Percentiles rank a stretch among this genome's conserved stretches.
These are phyloP conservation scores for Xerocomellus intermedius DNA, from an alignment of 768 basidiomycete species.

Conservation along the genomic window DNA sequence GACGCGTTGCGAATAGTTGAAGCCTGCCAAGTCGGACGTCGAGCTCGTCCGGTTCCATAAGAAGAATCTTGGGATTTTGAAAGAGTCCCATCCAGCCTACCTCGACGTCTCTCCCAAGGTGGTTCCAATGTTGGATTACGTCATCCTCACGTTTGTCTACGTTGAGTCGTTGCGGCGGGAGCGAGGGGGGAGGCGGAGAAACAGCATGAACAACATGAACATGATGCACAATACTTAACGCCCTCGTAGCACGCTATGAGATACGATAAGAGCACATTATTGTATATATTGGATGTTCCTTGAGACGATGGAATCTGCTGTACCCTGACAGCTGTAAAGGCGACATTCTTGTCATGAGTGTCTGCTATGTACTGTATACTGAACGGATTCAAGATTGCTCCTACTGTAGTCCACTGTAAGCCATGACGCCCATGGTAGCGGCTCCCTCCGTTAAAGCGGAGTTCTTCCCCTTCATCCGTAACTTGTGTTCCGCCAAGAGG, in stretches of 20 bases:
- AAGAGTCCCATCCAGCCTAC: slow-evolving; percentile 22
- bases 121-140: slow-evolving; percentile 23
- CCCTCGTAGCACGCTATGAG: too few relatives aligned
- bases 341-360: neutral
- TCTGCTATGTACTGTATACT: neutral
- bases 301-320: neutral
- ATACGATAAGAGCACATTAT: neutral
- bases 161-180: slow-evolving; percentile 19
- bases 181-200: neutral
- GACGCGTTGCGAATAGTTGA: slow-evolving; percentile 13
- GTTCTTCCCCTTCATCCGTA: too few relatives aligned
- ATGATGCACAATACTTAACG: neutral
- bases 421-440: neutral
- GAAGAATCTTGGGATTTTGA: slow-evolving; percentile 23
- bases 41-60: slow-evolving; percentile 25
- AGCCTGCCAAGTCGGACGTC: slow-evolving; percentile 9
- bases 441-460: neutral
- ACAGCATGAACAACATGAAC: neutral
- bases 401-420: too few relatives aligned
- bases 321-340: too few relatives aligned
- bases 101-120: slow-evolving; percentile 17
- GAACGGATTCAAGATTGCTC: neutral
- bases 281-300: neutral
- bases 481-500: neutral
- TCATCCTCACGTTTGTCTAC: slow-evolving; percentile 29